Percentiles rank a stretch among this genome's conserved stretches.
These are phyloP conservation scores for Kluyveromyces starmeri DNA, from an alignment of 805 yeast species.

Conservation along the genomic window DNA sequence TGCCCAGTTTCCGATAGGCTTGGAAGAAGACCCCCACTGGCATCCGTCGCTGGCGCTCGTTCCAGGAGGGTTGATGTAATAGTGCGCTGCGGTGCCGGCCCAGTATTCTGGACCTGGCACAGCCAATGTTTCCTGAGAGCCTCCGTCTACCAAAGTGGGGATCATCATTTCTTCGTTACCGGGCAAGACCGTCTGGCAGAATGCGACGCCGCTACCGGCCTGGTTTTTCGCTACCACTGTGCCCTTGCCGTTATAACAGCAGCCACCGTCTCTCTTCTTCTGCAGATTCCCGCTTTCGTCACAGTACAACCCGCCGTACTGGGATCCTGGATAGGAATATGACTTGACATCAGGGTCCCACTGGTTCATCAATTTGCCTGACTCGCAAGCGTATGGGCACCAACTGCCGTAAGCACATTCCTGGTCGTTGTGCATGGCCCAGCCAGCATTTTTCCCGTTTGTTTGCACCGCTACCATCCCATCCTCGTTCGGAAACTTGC, in stretches of 20 bases:
- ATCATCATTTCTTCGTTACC: constrained; percentile 93
- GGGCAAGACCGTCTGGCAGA: constrained; percentile 89
- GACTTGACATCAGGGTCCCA: constrained; percentile 75
- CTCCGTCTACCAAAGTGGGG: constrained; percentile 60
- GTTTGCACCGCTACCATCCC: constrained; percentile 66
- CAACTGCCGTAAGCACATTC: constrained; percentile 65
- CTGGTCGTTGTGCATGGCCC: constrained; percentile 79
- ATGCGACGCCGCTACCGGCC: constrained; percentile 55
- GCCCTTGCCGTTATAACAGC: constrained; percentile 73
- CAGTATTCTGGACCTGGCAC: constrained; percentile 82
- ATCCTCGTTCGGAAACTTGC: constrained; percentile 57
- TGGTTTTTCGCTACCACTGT: constrained; percentile 55
- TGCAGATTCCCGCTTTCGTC: constrained; percentile 58
- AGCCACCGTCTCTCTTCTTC: constrained; percentile 48
- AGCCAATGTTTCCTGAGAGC: constrained; percentile 48
- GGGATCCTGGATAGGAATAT: constrained; percentile 69
- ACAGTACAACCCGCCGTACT: constrained; percentile 78
- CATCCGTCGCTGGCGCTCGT: constrained; percentile 68
- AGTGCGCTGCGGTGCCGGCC: constrained; percentile 83
- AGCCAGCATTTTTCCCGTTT: constrained; percentile 57
- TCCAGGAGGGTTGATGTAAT: constrained; percentile 78
- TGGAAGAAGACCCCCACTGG: constrained; percentile 65
- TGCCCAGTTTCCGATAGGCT: constrained; percentile 83
- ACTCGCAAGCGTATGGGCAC: constrained; percentile 89
- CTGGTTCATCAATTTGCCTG: constrained; percentile 80